Conservation (phyloP, 139 green algal species). For the Tetradesmus obliquus region DNA sequence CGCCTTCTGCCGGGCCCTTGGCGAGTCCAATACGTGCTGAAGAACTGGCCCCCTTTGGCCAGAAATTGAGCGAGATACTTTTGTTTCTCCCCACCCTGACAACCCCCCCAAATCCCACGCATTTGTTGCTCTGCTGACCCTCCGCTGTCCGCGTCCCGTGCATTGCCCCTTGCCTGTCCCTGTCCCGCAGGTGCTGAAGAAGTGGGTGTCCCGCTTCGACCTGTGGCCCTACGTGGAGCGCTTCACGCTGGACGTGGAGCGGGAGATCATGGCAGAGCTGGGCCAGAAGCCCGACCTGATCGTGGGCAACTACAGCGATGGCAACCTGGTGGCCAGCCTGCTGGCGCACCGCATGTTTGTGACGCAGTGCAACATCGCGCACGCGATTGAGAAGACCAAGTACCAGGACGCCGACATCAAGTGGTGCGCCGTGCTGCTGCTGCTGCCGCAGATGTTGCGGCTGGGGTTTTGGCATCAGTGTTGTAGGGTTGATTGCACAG, state of each 20-base stretch:
- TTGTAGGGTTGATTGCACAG: not conserved
- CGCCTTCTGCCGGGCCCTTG: too few relatives aligned
- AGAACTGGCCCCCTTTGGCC: too few relatives aligned
- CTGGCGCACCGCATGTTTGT: conserved; percentile 61
- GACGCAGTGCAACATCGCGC: conserved; percentile 88
- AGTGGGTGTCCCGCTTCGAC: conserved; percentile 85
- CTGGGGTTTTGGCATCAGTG: not conserved
- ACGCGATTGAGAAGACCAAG: conserved; percentile 92
- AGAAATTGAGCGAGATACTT: too few relatives aligned
- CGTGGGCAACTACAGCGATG: conserved; percentile 90
- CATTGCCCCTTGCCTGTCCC: not conserved
- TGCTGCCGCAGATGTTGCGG: not conserved
- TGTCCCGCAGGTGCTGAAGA: conserved; percentile 56
- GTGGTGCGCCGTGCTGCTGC: conserved; percentile 60
- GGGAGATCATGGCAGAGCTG: conserved; percentile 63
- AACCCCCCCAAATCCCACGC: too few relatives aligned
- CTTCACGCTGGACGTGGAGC: conserved; percentile 79
- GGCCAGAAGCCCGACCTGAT: conserved; percentile 79
- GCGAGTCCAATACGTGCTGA: too few relatives aligned
- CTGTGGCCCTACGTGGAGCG: conserved; percentile 89
- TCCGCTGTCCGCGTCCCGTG: too few relatives aligned
- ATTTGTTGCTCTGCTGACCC: too few relatives aligned
- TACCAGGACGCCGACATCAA: conserved; percentile 83
- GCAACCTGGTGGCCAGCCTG: conserved; percentile 86
- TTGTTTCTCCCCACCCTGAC: too few relatives aligned